These are phyloP conservation scores for Sequoia sempervirens DNA, from an alignment of 75 land plant genomes.

Conservation along the genomic window DNA sequence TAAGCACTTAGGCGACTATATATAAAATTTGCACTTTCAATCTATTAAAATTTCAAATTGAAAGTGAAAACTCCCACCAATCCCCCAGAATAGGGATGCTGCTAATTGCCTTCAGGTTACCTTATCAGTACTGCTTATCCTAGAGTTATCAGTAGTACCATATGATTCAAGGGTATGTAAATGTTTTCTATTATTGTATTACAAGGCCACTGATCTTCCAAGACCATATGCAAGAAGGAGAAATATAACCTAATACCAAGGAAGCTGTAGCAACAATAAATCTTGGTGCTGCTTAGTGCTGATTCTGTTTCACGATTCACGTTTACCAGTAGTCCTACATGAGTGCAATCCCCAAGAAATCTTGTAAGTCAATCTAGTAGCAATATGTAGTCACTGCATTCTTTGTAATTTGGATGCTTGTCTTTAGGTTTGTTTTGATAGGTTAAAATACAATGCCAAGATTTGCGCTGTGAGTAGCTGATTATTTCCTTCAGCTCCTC, in stretches of 20 bases:
- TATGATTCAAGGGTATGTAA: too few relatives aligned
- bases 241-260: not conserved
- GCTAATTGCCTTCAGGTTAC: too few relatives aligned
- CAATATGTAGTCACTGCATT: not conserved
- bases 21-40: too few relatives aligned
- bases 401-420: not conserved
- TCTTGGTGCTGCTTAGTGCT: not conserved
- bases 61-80: too few relatives aligned
- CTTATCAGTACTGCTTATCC: too few relatives aligned
- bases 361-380: not conserved
- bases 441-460: not conserved
- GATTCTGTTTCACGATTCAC: not conserved
- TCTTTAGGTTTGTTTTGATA: not conserved
- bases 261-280: not conserved
- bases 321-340: not conserved
- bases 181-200: not conserved
- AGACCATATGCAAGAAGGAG: not conserved
- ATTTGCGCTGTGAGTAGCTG: not conserved
- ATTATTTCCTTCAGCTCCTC: not conserved
- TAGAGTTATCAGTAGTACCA: too few relatives aligned
- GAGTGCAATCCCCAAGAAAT: not conserved
- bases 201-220: not conserved
- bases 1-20: too few relatives aligned
- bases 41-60: too few relatives aligned
- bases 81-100: too few relatives aligned